phyloP scores from a whole-genome alignment of 2,329 filamentous ascomycete species.

The Paecilomyces formosus region DNA sequence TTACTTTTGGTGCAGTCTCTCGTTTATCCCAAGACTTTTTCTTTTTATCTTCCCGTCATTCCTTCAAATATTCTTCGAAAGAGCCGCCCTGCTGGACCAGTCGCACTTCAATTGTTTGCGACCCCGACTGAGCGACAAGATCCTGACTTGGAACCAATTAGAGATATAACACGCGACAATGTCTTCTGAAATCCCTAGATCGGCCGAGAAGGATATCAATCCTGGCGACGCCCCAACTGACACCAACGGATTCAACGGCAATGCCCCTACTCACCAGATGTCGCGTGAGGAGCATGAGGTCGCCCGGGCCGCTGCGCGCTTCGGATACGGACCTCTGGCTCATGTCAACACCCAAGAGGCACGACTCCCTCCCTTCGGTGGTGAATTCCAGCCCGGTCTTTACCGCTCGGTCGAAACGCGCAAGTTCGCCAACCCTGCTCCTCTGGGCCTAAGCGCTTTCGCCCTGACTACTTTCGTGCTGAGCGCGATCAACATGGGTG shows the following conservation, averaged over 20 bases:
- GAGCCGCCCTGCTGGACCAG: neutral
- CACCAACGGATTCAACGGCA: slow-evolving; percentile 6
- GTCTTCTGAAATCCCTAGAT: slow-evolving; percentile 18
- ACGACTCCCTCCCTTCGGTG: slow-evolving; percentile 58
- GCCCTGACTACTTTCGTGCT: slow-evolving; percentile 78
- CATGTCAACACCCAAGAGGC: slow-evolving; percentile 39
- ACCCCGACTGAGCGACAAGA: neutral
- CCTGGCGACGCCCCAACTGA: slow-evolving; percentile 7
- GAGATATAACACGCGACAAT: slow-evolving; percentile 13
- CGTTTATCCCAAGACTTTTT: neutral
- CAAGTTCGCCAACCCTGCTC: slow-evolving; percentile 73
- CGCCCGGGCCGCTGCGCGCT: slow-evolving; percentile 38
- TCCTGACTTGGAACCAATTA: neutral
- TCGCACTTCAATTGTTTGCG: too few relatives aligned
- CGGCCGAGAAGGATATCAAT: slow-evolving; percentile 24
- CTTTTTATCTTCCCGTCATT: neutral
- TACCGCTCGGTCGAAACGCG: slow-evolving; percentile 57
- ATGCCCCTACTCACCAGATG: slow-evolving; percentile 26
- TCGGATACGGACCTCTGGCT: slow-evolving; percentile 46
- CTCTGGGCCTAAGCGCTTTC: slow-evolving; percentile 69
- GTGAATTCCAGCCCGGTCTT: slow-evolving; percentile 65
- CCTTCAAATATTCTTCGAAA: neutral
- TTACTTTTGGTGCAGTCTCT: neutral
- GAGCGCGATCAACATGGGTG: slow-evolving; percentile 63
- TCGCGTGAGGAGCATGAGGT: slow-evolving; percentile 38